phyloP scores from a whole-genome alignment of 1,284 basidiomycete genomes.

The Bondarzewia mesenterica region DNA sequence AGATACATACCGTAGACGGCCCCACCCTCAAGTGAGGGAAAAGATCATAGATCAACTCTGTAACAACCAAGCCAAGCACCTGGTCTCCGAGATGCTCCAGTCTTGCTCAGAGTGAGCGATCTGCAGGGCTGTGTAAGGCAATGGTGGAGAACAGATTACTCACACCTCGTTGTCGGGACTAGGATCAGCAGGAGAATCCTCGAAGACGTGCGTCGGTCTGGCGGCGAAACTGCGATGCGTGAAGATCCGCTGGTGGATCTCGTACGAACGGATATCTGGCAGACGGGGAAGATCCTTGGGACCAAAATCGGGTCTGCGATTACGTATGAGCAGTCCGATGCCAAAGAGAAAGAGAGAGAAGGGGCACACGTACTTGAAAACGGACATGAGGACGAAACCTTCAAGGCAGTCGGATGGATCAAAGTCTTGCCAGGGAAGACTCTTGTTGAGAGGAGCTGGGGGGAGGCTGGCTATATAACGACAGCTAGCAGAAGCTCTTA shows the following conservation, averaged over 20 bases:
- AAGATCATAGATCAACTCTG: slow-evolving; percentile 48
- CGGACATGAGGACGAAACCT: slow-evolving; percentile 7
- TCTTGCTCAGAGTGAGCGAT: slow-evolving; percentile 26
- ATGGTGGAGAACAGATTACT: neutral
- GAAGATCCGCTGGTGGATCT: slow-evolving; percentile 47
- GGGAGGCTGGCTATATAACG: too few species aligned
- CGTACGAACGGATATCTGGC: slow-evolving; percentile 36
- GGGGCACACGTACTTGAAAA: slow-evolving; percentile 7
- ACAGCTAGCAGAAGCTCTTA: too few species aligned
- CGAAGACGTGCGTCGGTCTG: slow-evolving; percentile 63
- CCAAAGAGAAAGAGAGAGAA: neutral
- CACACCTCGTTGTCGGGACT: slow-evolving; percentile 76
- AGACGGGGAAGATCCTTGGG: slow-evolving; percentile 34
- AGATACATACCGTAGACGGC: slow-evolving; percentile 55
- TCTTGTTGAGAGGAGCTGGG: neutral
- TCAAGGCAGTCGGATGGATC: neutral
- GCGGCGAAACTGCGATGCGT: slow-evolving; percentile 66
- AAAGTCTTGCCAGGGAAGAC: too few species aligned
- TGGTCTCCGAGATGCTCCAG: slow-evolving; percentile 68
- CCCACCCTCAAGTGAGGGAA: slow-evolving; percentile 68
- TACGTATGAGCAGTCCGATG: neutral
- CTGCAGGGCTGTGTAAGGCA: neutral
- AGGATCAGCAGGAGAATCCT: slow-evolving; percentile 58
- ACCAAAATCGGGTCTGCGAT: slow-evolving; percentile 18
- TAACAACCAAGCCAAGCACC: slow-evolving; percentile 60